Conservation (phyloP, 2,329 filamentous ascomycete species). For the Colletotrichum destructivum region DNA sequence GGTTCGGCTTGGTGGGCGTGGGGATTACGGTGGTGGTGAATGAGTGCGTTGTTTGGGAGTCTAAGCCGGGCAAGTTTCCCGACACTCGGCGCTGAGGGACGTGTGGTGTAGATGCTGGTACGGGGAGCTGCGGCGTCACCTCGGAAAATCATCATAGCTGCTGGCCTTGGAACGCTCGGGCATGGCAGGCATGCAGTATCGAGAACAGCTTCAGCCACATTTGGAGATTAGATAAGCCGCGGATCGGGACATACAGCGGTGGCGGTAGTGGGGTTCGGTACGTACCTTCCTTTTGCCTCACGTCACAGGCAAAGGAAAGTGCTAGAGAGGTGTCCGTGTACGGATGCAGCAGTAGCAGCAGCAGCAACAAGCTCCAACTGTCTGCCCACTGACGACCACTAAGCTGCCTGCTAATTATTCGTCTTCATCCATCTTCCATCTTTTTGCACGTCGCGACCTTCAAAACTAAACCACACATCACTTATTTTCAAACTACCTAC, state of each 20-base stretch:
- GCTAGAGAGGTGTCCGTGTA: slow-evolving; percentile 25
- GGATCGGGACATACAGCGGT: background rate
- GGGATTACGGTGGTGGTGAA: background rate
- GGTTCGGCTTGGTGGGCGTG: background rate
- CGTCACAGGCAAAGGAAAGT: slow-evolving; percentile 38
- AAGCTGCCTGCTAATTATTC: slow-evolving; percentile 30
- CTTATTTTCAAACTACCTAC: background rate
- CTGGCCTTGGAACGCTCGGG: background rate
- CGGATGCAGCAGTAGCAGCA: slow-evolving; percentile 8
- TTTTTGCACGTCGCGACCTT: background rate
- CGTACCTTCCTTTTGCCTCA: slow-evolving; percentile 4
- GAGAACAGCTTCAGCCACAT: slow-evolving; percentile 15
- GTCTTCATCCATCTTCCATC: background rate
- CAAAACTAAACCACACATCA: background rate
- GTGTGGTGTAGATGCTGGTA: background rate
- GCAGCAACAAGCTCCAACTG: slow-evolving; percentile 25
- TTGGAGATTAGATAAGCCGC: slow-evolving; percentile 5
- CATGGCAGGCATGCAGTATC: too few relatives aligned
- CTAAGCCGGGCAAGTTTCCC: slow-evolving; percentile 30
- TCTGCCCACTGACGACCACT: slow-evolving; percentile 35
- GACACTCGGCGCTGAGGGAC: slow-evolving; percentile 23
- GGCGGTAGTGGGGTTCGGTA: background rate
- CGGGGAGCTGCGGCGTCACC: slow-evolving; percentile 37
- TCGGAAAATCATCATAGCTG: slow-evolving; percentile 39
- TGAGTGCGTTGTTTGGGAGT: slow-evolving; percentile 10